Conservation (phyloP, 176 grass and related monocot genomes). For the Phoenix dactylifera region DNA sequence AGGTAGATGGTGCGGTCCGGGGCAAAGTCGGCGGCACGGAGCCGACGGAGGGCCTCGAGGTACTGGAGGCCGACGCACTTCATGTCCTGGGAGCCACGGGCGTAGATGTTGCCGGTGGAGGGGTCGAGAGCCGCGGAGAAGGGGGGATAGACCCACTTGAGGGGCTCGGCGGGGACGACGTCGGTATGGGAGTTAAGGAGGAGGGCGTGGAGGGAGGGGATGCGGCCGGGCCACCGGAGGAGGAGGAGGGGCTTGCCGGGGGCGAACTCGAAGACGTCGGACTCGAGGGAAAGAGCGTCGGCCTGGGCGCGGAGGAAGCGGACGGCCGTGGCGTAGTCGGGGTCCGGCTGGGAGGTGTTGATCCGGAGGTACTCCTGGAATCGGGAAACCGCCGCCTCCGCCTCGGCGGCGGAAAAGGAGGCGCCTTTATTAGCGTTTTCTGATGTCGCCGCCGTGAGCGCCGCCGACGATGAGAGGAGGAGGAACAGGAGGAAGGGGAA, state of each 20-base stretch:
- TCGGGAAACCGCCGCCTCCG: constrained; percentile 44
- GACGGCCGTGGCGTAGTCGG: constrained; percentile 59
- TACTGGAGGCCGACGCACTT: constrained; percentile 99
- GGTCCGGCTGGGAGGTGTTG: constrained; percentile 74
- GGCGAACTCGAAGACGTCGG: constrained; percentile 50
- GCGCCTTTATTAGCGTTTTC: not conserved
- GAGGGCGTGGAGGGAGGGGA: constrained; percentile 46
- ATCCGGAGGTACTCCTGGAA: constrained; percentile 97
- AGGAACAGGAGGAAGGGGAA: constrained; percentile 5
- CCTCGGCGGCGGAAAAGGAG: constrained; percentile 19
- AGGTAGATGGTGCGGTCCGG: constrained; percentile 76
- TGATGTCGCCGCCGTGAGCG: constrained; percentile 6
- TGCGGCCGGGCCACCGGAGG: constrained; percentile 65
- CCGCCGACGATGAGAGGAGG: not conserved
- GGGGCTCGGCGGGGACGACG: constrained; percentile 75
- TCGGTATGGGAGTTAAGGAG: constrained; percentile 97
- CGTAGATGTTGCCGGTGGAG: constrained; percentile 58
- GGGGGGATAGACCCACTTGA: constrained; percentile 79
- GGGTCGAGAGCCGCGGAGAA: constrained; percentile 65
- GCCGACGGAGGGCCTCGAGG: constrained; percentile 72
- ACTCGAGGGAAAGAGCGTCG: constrained; percentile 40
- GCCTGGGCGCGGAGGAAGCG: constrained; percentile 52
- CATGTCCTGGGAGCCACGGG: constrained; percentile 95
- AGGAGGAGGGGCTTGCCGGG: constrained; percentile 70
- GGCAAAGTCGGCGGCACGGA: constrained; percentile 35